phyloP scores from a whole-genome alignment of 768 basidiomycete species.

The Trametes punicea region DNA sequence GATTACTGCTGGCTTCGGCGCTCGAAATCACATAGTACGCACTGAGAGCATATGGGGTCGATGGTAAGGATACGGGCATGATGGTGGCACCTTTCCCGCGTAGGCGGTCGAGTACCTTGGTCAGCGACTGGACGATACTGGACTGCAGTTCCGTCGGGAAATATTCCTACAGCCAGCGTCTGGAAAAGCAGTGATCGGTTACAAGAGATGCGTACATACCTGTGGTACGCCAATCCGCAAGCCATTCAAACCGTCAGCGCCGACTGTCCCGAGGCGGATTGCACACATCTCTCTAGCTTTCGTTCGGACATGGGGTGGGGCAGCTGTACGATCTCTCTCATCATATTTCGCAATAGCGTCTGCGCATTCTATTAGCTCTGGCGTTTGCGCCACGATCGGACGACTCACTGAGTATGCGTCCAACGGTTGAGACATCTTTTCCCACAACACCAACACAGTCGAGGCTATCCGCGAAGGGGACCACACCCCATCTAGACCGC shows the following conservation, averaged over 20 bases:
- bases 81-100: conserved; percentile 59
- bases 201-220: conserved; percentile 34
- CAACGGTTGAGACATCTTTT: conserved; percentile 44
- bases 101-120: conserved; percentile 42
- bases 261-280: neutral
- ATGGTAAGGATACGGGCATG: conserved; percentile 70
- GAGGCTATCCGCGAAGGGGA: conserved; percentile 91
- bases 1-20: conserved; percentile 90
- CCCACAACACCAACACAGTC: conserved; percentile 91
- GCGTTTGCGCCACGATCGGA: neutral
- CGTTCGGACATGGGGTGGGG: conserved; percentile 37
- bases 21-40: conserved; percentile 96
- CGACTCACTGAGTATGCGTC: conserved; percentile 63
- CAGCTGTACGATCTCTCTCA: conserved; percentile 71
- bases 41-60: conserved; percentile 70
- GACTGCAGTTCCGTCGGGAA: conserved; percentile 67
- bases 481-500: conserved; percentile 71
- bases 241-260: conserved; percentile 37
- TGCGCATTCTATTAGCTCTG: conserved; percentile 15
- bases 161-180: conserved; percentile 51
- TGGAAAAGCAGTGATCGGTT: no score
- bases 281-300: conserved; percentile 30
- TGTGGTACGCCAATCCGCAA: conserved; percentile 76
- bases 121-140: conserved; percentile 43
- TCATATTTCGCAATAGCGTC: conserved; percentile 49